Conservation (phyloP, 257 asterid species). For the Solanum rostratum region DNA sequence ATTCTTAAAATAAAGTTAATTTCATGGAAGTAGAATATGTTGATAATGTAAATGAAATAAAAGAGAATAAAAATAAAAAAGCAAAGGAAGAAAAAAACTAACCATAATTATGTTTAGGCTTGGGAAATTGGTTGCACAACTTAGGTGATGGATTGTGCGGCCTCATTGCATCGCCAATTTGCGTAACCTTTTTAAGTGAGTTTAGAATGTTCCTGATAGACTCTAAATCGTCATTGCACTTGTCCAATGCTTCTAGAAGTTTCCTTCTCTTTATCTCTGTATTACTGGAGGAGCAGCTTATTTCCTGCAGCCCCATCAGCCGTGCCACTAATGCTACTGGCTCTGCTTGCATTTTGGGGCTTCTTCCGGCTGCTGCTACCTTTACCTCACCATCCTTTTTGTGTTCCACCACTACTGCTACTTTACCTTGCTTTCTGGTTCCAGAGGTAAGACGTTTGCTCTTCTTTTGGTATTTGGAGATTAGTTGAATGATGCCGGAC, state of each 20-base stretch:
- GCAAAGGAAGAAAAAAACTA: slow-evolving; percentile 1
- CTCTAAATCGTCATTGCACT: slow-evolving; percentile 77
- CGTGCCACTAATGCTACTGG: slow-evolving; percentile 40
- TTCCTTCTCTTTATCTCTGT: slow-evolving; percentile 38
- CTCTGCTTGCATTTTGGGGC: slow-evolving; percentile 47
- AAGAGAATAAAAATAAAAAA: too few species aligned
- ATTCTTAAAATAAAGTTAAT: neutral
- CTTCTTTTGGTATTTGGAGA: slow-evolving; percentile 53
- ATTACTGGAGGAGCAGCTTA: neutral
- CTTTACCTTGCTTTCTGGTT: slow-evolving; percentile 31
- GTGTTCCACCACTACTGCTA: neutral
- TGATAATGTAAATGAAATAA: too few species aligned
- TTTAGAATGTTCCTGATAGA: slow-evolving; percentile 53
- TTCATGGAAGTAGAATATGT: too few species aligned
- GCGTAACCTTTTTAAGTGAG: slow-evolving; percentile 17
- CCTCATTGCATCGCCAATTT: neutral
- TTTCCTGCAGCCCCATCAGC: slow-evolving; percentile 71
- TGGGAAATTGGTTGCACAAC: neutral
- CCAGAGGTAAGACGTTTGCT: slow-evolving; percentile 66
- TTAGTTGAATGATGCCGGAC: slow-evolving; percentile 60
- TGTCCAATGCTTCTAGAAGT: slow-evolving; percentile 57
- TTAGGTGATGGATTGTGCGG: neutral
- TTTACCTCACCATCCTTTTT: neutral
- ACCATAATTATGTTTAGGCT: slow-evolving; percentile 20
- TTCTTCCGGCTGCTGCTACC: slow-evolving; percentile 19